phyloP scores from a whole-genome alignment of 129 eudicot genomes.

The Silybum marianum region DNA sequence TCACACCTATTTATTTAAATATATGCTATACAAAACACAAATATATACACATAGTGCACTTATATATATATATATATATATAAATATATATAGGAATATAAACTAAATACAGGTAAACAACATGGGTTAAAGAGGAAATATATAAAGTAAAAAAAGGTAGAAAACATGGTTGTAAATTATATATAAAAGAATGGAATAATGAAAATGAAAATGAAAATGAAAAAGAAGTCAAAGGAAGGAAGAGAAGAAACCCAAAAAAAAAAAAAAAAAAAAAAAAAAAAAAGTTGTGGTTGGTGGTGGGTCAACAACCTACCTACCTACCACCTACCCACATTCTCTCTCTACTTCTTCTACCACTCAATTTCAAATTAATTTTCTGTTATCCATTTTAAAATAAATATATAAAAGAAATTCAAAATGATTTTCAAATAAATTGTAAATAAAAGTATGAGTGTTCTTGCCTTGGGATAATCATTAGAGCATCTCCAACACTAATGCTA shows the following conservation, averaged over 20 bases:
- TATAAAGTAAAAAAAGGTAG: not conserved
- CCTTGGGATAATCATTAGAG: too few relatives aligned
- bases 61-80: not conserved
- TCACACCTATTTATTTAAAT: conserved; percentile 12
- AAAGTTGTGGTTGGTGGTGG: conserved; percentile 40
- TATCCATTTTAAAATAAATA: too few relatives aligned
- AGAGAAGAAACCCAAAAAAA: conserved; percentile 23
- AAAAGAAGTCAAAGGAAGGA: conserved; percentile 30
- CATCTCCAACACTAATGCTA: too few relatives aligned
- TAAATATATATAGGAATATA: not conserved
- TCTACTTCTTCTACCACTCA: conserved; percentile 8
- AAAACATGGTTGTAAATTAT: not conserved
- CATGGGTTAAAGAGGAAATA: not conserved
- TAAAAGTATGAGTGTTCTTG: too few relatives aligned
- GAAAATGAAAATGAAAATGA: conserved; percentile 10
- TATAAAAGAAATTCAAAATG: too few relatives aligned
- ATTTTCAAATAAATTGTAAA: too few relatives aligned
- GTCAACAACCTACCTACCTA: conserved; percentile 41
- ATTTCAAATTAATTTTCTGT: not conserved
- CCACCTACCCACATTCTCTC: conserved; percentile 33
- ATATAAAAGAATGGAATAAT: not conserved
- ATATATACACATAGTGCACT: not conserved
- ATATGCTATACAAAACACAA: not conserved
- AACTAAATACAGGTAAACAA: not conserved
- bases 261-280: conserved; percentile 5